A percentile compares a stretch with the other conserved stretches of the same genome.
These are phyloP conservation scores for Coniella lustricola DNA, from an alignment of 2,329 filamentous ascomycete species.

Conservation along the genomic window DNA sequence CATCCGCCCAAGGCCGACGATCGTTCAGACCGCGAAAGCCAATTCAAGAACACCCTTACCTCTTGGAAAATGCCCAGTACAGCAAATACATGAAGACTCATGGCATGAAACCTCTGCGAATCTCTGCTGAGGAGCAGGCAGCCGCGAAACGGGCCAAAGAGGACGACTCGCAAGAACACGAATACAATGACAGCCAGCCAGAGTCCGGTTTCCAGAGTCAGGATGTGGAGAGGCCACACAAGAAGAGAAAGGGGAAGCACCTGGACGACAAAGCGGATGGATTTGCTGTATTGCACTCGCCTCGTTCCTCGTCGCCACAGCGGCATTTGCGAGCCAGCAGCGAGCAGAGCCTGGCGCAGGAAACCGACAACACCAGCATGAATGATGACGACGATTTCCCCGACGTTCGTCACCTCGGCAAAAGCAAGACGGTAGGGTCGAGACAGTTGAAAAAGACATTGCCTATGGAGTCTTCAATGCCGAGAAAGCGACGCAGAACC, in stretches of 20 bases:
- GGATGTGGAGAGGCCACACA: slow-evolving; percentile 22
- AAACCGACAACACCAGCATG: slow-evolving; percentile 26
- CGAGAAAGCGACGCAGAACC: slow-evolving; percentile 21
- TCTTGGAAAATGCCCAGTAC: slow-evolving; percentile 49
- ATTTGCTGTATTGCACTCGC: slow-evolving; percentile 24
- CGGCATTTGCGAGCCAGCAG: slow-evolving; percentile 22
- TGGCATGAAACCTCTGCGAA: slow-evolving; percentile 45
- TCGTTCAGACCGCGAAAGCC: slow-evolving; percentile 53
- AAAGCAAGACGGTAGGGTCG: slow-evolving; percentile 12
- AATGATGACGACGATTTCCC: slow-evolving; percentile 27
- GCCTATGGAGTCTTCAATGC: slow-evolving; percentile 18
- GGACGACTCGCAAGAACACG: slow-evolving; percentile 38
- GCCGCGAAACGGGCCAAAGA: slow-evolving; percentile 20
- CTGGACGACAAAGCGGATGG: slow-evolving; percentile 20
- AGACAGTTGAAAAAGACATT: slow-evolving; percentile 19
- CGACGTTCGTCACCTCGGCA: slow-evolving; percentile 19
- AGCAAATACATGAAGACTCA: slow-evolving; percentile 45
- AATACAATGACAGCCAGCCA: slow-evolving; percentile 47
- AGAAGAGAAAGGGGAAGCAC: slow-evolving; percentile 29
- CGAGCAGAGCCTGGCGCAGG: slow-evolving; percentile 21
- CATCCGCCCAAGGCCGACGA: slow-evolving; percentile 23
- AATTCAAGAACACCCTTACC: slow-evolving; percentile 54
- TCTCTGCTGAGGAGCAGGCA: slow-evolving; percentile 27
- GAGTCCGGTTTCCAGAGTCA: slow-evolving; percentile 20
- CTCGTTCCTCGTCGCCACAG: slow-evolving; percentile 21